These are phyloP conservation scores for Eudorina sp. DNA, from an alignment of 139 green algal species.

Conservation along the genomic window DNA sequence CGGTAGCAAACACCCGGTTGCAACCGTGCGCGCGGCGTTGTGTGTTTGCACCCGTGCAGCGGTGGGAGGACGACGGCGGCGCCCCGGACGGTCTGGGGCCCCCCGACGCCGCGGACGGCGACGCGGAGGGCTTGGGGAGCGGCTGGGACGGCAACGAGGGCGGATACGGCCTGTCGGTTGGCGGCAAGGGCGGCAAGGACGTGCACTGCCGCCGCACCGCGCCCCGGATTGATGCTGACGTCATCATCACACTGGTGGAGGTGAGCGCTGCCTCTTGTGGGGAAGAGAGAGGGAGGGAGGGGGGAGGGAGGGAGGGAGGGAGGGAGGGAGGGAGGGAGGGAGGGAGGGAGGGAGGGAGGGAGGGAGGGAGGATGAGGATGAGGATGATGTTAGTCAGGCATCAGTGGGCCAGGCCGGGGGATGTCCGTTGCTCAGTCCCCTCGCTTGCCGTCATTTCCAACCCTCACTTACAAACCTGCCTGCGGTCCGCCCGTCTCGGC, in stretches of 20 bases:
- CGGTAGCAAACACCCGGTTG: too few relatives aligned
- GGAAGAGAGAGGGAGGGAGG: neutral
- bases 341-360: neutral
- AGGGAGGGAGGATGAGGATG: constrained; percentile 2
- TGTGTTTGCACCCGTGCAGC: neutral
- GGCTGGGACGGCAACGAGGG: constrained; percentile 23
- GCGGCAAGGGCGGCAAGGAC: neutral
- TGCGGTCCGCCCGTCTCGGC: too few relatives aligned
- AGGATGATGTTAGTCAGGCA: neutral
- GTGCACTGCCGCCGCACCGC: neutral
- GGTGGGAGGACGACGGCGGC: neutral
- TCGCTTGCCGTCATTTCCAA: too few relatives aligned
- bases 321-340: too few relatives aligned
- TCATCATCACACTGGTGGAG: constrained; percentile 41
- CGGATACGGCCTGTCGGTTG: neutral
- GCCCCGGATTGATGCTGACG: constrained; percentile 26
- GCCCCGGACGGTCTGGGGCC: neutral
- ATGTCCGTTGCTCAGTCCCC: too few relatives aligned
- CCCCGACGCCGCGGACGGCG: neutral
- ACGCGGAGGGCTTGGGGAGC: neutral
- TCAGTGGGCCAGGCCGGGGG: too few relatives aligned
- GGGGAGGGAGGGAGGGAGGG: neutral
- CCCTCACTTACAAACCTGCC: too few relatives aligned
- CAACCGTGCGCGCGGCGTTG: too few relatives aligned
- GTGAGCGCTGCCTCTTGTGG: neutral